These are phyloP conservation scores for Hemisphaericaspora subhashii DNA, from an alignment of 1,139 yeast genomes.

Conservation along the genomic window DNA sequence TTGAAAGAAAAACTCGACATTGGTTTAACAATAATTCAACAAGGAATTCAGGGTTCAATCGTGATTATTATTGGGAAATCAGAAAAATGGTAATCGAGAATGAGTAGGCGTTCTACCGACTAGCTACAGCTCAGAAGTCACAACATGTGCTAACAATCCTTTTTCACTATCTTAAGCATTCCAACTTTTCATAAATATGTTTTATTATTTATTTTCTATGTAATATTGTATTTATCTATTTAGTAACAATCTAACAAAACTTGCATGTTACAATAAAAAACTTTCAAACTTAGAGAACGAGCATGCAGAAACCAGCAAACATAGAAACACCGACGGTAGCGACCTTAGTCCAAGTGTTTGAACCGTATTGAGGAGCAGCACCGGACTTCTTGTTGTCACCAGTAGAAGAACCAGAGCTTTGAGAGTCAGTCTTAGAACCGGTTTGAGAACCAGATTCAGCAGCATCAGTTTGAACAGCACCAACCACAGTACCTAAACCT, in stretches of 20 bases:
- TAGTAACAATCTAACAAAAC: constrained; percentile 1
- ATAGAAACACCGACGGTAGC: constrained; percentile 24
- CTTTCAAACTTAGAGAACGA: constrained; percentile 22
- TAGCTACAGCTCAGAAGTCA: background rate
- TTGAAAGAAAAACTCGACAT: constrained; percentile 46
- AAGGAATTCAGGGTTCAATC: constrained; percentile 19
- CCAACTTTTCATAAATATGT: background rate
- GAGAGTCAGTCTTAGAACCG: constrained; percentile 31
- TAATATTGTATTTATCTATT: background rate
- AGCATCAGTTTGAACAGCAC: constrained; percentile 27
- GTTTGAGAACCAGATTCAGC: constrained; percentile 20
- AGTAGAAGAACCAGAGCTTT: constrained; percentile 17
- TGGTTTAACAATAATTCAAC: constrained; percentile 46
- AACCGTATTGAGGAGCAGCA: constrained; percentile 13
- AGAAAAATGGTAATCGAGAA: constrained; percentile 52
- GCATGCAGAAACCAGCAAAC: constrained; percentile 22
- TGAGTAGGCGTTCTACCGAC: too few species aligned
- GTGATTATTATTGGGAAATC: constrained; percentile 54
- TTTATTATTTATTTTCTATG: constrained; percentile 1
- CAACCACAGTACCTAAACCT: constrained; percentile 40
- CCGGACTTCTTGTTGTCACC: constrained; percentile 17
- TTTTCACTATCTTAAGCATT: background rate
- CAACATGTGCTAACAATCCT: background rate
- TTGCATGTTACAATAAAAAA: too few species aligned
- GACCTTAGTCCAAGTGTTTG: constrained; percentile 13